Evolutionary conservation across 768 basidiomycete species (phyloP).

Genomic region (Lactifluus volemus): DNA sequence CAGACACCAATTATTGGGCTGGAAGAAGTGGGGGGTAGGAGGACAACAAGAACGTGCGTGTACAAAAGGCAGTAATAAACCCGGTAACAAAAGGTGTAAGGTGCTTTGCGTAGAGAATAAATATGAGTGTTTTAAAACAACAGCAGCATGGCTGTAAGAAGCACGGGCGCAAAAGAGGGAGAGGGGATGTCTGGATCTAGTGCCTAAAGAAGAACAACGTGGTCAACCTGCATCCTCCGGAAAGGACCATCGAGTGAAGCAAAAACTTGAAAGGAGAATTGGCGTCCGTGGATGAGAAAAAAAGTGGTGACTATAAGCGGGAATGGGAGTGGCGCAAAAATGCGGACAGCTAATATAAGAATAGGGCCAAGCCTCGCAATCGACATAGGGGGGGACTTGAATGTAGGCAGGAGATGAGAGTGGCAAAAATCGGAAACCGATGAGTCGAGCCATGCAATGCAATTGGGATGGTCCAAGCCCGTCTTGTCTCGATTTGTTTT

Average conservation of each 20-base stretch:
- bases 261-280: conserved; percentile 48
- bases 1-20: conserved; percentile 23
- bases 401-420: conserved; percentile 1
- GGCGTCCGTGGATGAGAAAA: conserved; percentile 64
- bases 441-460: conserved; percentile 2
- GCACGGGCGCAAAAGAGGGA: conserved; percentile 25
- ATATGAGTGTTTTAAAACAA: conserved; percentile 14
- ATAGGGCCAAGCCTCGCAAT: conserved; percentile 16
- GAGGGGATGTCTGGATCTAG: conserved; percentile 14
- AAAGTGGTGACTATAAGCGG: conserved; percentile 30
- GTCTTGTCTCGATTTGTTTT: conserved; percentile 22
- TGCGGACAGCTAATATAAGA: conserved; percentile 11
- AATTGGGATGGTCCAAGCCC: conserved; percentile 11
- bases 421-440: conserved; percentile 1
- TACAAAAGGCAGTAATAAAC: conserved; percentile 10
- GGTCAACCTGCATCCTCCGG: not conserved
- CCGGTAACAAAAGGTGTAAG: conserved; percentile 13
- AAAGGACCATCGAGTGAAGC: conserved; percentile 14
- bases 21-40: conserved; percentile 53
- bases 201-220: conserved; percentile 11
- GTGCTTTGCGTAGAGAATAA: conserved; percentile 13
- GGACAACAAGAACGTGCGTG: conserved; percentile 45
- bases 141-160: conserved; percentile 12
- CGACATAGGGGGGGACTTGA: conserved; percentile 12
- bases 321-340: conserved; percentile 23